Evolutionary conservation across 371 early-diverging fungal genomes (phyloP), one percentile per base, ranked within the genome.

Genomic region (Apophysomyces elegans): DNA sequence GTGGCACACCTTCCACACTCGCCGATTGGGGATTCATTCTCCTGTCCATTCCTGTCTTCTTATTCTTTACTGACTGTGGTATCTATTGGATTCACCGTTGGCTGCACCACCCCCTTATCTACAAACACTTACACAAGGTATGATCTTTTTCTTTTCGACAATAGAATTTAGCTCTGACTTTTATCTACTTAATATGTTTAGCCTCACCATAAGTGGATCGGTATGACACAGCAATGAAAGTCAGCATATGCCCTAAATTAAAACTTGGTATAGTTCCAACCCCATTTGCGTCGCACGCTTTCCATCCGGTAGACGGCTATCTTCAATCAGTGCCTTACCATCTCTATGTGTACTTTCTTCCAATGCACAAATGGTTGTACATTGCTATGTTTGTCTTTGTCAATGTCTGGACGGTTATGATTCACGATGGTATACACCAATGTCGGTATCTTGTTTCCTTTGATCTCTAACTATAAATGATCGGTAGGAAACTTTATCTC

Each of bases 211-310:
- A 83, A 83, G 45, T 84, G 86, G 86, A 70, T 84, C 18, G 74
- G 79, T 76, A 71, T 64, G 73, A 37, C 35, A 46, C 36, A 63
- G 46, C 14, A 62, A n/a, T 32, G 18, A 26, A 26, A 26, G 32
- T 26, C 32, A 26, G 32, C 32, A 26, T 26, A 26, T 26, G 3
- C 32, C 32, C 32, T 26, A 7, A 41, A 39, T 45, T 46, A 56
- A 60, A n/a, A 32, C 60, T 58, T 41, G 90, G 89, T 90, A 90
- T 90, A 77, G 88, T 98, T 12, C 93, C 96, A 46, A 95, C 96
- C 13, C 98, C 98, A 16, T 98, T 88, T 75, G 94, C 97, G 5
- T 93, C 95, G n/a, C 93, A 95, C 76, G 98, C 97, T 43, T 98
- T 98, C 87, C 93, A 97, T 68, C 93, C 92, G 35, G 63, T 95